Evolutionary conservation across 345 rosid species (phyloP).

Genomic region (Erucastrum elatum): DNA sequence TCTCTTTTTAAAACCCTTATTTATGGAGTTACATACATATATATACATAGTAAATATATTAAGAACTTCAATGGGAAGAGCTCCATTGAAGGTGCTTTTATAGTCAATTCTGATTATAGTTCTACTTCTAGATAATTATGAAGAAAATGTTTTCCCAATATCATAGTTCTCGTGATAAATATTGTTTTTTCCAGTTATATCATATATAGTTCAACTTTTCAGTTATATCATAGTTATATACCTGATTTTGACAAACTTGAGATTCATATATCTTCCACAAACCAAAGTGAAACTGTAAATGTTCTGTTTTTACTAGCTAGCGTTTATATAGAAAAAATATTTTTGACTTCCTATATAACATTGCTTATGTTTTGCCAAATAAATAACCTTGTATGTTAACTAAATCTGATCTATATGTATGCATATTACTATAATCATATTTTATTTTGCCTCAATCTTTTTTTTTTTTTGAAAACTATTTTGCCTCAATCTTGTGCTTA

Average conservation of each 20-base stretch:
- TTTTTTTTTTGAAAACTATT: background rate
- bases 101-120: background rate
- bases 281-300: background rate
- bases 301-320: background rate
- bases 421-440: background rate
- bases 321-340: background rate
- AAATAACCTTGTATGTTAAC: background rate
- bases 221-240: background rate
- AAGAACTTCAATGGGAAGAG: no score
- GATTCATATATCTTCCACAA: background rate
- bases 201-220: background rate
- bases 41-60: no score
- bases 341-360: background rate
- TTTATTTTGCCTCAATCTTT: background rate
- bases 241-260: background rate
- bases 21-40: no score
- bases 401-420: background rate
- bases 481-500: no score
- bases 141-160: background rate
- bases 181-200: background rate
- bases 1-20: no score
- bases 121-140: background rate
- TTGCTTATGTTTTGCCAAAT: background rate
- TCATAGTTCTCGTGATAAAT: background rate
- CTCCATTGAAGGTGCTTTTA: no score